Evolutionary conservation across 2,329 filamentous ascomycete species (phyloP).

Genomic region (Curvularia eragrostidis): DNA sequence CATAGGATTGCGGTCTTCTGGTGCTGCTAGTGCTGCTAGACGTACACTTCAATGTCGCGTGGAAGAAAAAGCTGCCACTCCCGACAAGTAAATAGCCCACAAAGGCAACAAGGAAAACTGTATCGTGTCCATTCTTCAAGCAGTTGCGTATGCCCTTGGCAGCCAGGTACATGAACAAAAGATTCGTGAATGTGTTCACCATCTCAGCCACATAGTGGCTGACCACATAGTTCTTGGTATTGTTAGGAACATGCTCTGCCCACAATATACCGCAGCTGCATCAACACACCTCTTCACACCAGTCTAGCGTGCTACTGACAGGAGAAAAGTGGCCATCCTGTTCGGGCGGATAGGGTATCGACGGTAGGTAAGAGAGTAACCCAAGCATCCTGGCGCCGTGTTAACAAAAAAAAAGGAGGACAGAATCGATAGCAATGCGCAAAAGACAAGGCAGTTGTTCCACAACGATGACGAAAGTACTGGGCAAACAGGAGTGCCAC

Average conservation of each 20-base stretch:
- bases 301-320: constrained; percentile 76
- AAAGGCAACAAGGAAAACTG: constrained; percentile 74
- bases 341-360: constrained; percentile 58
- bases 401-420: background rate
- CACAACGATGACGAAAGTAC: background rate
- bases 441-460: background rate
- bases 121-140: constrained; percentile 72
- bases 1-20: background rate
- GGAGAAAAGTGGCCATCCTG: constrained; percentile 70
- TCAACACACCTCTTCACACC: constrained; percentile 75
- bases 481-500: background rate
- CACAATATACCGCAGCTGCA: background rate
- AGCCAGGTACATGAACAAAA: constrained; percentile 80
- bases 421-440: background rate
- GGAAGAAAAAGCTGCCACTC: constrained; percentile 68
- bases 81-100: constrained; percentile 68
- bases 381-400: constrained; percentile 27
- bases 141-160: constrained; percentile 78
- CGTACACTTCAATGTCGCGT: constrained; percentile 68
- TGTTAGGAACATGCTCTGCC: constrained; percentile 9
- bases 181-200: constrained; percentile 81
- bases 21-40: constrained; percentile 7
- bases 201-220: constrained; percentile 79
- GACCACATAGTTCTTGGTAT: constrained; percentile 71
- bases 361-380: constrained; percentile 52